A percentile compares a stretch with the other conserved stretches of the same genome.
Evolutionary conservation across 305 asterid genomes (phyloP).

Genomic region (Fraxinus greggii): DNA sequence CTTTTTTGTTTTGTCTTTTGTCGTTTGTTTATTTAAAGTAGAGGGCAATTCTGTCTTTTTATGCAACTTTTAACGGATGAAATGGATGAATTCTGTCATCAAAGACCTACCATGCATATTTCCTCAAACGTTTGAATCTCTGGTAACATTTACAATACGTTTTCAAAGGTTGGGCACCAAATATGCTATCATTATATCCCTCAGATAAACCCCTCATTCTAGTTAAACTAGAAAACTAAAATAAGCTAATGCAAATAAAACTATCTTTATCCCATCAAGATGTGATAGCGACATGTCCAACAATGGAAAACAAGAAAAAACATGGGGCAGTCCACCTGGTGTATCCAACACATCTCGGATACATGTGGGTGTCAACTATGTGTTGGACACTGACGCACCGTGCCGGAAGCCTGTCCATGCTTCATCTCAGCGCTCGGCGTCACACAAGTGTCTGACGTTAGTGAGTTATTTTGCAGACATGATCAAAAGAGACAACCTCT

Average conservation of each 20-base stretch:
- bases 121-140: not conserved
- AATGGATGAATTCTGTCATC: not conserved
- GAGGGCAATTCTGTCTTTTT: not conserved
- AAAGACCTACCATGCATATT: not conserved
- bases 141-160: not conserved
- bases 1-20: not conserved
- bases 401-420: not conserved
- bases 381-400: not conserved
- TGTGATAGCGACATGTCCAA: not conserved
- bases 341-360: not conserved
- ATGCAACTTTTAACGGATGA: not conserved
- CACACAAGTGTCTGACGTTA: not conserved
- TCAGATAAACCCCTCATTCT: not conserved
- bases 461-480: not conserved
- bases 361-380: not conserved
- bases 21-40: not conserved
- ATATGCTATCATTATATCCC: not conserved
- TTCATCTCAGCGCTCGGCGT: not conserved
- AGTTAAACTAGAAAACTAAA: not conserved
- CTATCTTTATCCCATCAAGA: not conserved
- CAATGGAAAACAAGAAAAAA: not conserved
- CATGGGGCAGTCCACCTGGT: not conserved
- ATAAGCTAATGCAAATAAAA: not conserved
- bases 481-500: not conserved
- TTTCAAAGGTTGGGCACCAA: not conserved